Evolutionary conservation across 2,329 filamentous ascomycete species (phyloP), one percentile per base, ranked within the genome.

Genomic region (Aspergillus melleus): DNA sequence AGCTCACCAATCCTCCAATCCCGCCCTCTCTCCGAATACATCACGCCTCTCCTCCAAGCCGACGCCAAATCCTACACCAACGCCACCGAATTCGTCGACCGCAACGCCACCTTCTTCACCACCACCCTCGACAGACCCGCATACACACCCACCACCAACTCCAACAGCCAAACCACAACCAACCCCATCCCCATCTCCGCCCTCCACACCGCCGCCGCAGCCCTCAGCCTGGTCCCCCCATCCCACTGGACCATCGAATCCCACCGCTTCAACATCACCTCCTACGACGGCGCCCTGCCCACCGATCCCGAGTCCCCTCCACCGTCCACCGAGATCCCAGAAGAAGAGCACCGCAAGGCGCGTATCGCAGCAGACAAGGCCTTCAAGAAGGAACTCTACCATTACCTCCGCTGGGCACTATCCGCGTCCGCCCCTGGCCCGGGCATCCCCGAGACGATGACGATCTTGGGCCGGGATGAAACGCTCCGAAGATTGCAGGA

Each of bases 21-120:
- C n/a, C 73, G 77, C 26, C 59, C 72, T 8, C 72, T 84, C 1
- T 63, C 77, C 19, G 72, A 78, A 11, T 85, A 85, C 67, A 73
- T 88, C 6, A 66, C 75, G 9, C 71, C 74, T 2, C 77, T 89
- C 19, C 74, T 89, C 20, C 72, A 75, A 11, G 78, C 79, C 22
- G 85, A 87, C 65, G 79, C 81, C 9, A 82, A 83, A 61, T 86
- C 84, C 59, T 90, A 85, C 70, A 82, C 79, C 19, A 85, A 79
- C 16, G 79, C 86, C 0, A 62, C 74, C 4, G 78, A 84, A 20
- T 90, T 88, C 70, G 74, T 85, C 8, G 68, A 80, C 32, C 80
- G 83, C 36, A 85, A 87, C 69, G 70, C 74, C 29, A 84, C 85
- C 67, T 85, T 90, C 74, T 88, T 90, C 73, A 74, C 72, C 1